Percentiles rank a stretch among this genome's conserved stretches.
phyloP scores from a whole-genome alignment of 139 green algal species.

The Chlorella sp. region DNA sequence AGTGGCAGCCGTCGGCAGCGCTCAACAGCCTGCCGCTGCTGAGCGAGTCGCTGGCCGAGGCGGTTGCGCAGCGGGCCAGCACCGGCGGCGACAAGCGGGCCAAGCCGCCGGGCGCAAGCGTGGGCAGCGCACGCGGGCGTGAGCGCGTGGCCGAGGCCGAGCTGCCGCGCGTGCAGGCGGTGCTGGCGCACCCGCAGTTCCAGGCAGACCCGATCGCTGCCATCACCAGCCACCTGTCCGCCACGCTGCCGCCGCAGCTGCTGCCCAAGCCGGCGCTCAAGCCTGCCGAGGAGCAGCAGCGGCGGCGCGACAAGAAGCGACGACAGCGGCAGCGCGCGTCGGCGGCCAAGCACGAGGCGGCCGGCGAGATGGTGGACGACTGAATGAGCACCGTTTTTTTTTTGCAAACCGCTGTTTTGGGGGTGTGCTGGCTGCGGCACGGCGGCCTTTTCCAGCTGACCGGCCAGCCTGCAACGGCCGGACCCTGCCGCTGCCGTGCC shows the following conservation, averaged over 20 bases:
- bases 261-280: no score
- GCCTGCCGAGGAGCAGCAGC: no score
- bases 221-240: constrained; percentile 45
- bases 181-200: constrained; percentile 54
- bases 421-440: no score
- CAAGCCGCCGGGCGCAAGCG: constrained; percentile 1
- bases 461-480: no score
- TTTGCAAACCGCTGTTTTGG: no score
- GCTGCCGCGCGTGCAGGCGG: constrained; percentile 38
- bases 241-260: constrained; percentile 50
- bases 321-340: no score
- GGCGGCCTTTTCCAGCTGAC: no score
- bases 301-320: no score
- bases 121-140: constrained; percentile 11
- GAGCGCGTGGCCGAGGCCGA: constrained; percentile 33
- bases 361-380: no score
- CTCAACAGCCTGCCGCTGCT: constrained; percentile 21
- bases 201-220: constrained; percentile 49
- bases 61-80: neutral
- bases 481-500: no score
- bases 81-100: neutral
- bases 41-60: constrained; percentile 11
- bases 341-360: no score
- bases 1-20: constrained; percentile 5
- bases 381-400: no score